Evolutionary conservation across 208 protist genomes (phyloP).

Genomic region (Dictyostelium gargantuum): DNA sequence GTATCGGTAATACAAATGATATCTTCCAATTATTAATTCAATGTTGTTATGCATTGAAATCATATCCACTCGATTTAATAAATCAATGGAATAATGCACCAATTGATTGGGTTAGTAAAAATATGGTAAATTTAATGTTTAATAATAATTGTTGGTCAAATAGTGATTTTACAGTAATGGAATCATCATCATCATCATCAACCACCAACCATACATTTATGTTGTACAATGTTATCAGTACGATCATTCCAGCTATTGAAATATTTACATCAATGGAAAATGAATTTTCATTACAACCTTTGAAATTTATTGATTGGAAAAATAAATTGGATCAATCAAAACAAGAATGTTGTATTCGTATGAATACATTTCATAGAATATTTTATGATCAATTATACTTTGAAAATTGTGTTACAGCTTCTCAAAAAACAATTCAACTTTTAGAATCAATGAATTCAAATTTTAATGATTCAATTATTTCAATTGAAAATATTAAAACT

Average conservation of each 20-base stretch:
- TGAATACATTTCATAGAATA: not conserved
- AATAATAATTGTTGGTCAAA: not conserved
- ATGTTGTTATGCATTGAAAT: not conserved
- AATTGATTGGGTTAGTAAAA: not conserved
- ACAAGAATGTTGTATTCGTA: not conserved
- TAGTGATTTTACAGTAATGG: not conserved
- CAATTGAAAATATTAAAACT: not conserved
- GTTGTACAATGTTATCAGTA: not conserved
- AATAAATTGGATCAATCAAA: not conserved
- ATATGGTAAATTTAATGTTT: not conserved
- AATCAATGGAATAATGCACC: not conserved
- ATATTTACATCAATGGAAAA: not conserved
- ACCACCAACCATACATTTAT: no score
- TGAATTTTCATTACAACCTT: not conserved
- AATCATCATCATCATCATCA: not conserved
- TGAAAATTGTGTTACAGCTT: not conserved
- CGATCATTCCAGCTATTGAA: not conserved
- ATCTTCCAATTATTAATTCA: not conserved
- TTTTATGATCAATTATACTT: not conserved
- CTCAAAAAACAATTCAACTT: not conserved
- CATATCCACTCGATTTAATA: not conserved
- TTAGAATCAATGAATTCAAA: not conserved
- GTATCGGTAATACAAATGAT: conserved; percentile 8
- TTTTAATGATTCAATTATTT: not conserved
- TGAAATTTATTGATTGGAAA: not conserved